Evolutionary conservation across 1,139 yeast species (phyloP).

Genomic region (Pichia sp.): DNA sequence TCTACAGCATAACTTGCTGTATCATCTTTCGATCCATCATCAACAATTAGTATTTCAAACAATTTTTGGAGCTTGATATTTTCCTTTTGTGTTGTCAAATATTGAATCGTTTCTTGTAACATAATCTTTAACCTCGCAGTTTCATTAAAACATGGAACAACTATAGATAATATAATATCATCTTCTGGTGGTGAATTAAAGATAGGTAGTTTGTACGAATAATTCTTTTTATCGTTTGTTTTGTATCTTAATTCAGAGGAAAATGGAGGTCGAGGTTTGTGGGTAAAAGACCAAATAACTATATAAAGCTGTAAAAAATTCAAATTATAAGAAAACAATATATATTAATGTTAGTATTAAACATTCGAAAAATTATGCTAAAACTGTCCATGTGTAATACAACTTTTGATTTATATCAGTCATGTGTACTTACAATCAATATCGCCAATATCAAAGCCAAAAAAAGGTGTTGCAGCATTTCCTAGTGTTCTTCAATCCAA

Average conservation of each 20-base stretch:
- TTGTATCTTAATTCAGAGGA: conserved; percentile 46
- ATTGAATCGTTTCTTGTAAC: conserved; percentile 70
- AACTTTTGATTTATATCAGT: too few species aligned
- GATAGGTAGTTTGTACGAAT: conserved; percentile 18
- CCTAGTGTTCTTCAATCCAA: too few species aligned
- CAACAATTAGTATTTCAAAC: conserved; percentile 74
- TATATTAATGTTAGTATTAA: conserved; percentile 12
- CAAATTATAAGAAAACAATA: background rate
- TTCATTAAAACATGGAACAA: conserved; percentile 91
- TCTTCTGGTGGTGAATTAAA: conserved; percentile 20
- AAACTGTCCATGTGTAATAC: too few species aligned
- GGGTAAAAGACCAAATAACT: conserved; percentile 47
- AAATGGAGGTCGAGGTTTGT: conserved; percentile 54
- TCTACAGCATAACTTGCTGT: conserved; percentile 68
- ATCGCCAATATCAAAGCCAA: too few species aligned
- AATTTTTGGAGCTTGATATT: conserved; percentile 1
- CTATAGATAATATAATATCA: conserved; percentile 56
- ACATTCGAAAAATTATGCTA: background rate
- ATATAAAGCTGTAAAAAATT: conserved; percentile 32
- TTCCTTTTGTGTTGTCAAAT: conserved; percentile 31
- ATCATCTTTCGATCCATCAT: conserved; percentile 85
- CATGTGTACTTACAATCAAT: too few species aligned
- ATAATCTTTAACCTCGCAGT: conserved; percentile 62
- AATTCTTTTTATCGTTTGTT: conserved; percentile 29
- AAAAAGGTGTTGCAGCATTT: too few species aligned